Conservation (phyloP, 1,284 basidiomycete species). For the Porogramme epimiltina region DNA sequence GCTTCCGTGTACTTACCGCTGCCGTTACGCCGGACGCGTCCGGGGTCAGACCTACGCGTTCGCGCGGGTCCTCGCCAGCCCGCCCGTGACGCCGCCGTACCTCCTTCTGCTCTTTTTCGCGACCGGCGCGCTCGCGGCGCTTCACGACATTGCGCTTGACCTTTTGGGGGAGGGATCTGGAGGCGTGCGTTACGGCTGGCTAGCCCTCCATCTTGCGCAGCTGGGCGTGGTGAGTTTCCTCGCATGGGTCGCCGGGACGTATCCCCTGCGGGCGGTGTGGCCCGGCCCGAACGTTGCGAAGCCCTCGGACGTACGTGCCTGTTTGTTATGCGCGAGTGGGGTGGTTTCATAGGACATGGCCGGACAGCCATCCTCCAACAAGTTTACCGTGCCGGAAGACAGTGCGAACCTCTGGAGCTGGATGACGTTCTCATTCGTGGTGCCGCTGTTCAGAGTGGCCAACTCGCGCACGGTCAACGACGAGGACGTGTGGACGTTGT, state of each 20-base stretch:
- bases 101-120: constrained; percentile 48
- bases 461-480: constrained; percentile 60
- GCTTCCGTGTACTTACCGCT: not conserved
- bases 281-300: constrained; percentile 51
- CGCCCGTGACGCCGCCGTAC: constrained; percentile 54
- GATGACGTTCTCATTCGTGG: constrained; percentile 77
- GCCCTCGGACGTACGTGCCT: constrained; percentile 44
- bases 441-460: constrained; percentile 65
- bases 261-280: constrained; percentile 47
- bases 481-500: constrained; percentile 73
- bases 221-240: constrained; percentile 40
- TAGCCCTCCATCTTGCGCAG: constrained; percentile 34
- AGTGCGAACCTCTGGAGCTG: constrained; percentile 77
- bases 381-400: constrained; percentile 69
- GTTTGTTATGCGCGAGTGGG: not conserved
- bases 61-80: constrained; percentile 40
- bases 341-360: not conserved
- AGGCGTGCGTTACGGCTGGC: constrained; percentile 5
- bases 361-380: constrained; percentile 49
- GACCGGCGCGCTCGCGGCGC: constrained; percentile 35
- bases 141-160: constrained; percentile 36
- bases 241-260: constrained; percentile 52
- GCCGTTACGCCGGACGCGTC: not conserved
- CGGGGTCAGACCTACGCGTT: constrained; percentile 44
- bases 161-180: constrained; percentile 19